These are phyloP conservation scores for Acer negundo DNA, from an alignment of 345 rosid species.

Conservation along the genomic window DNA sequence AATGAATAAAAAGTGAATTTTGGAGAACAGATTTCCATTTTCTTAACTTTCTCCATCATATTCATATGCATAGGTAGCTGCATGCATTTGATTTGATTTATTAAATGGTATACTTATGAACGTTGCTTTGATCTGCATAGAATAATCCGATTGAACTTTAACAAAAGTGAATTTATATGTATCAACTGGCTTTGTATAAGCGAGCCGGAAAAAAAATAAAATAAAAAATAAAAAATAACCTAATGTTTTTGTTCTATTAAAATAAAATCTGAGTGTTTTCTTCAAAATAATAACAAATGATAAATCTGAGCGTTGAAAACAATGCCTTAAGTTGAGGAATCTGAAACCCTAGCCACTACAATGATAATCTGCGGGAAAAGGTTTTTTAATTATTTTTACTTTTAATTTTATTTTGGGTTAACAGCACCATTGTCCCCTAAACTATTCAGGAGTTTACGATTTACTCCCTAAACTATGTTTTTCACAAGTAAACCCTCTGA, in stretches of 20 bases:
- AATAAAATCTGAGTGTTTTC: neutral
- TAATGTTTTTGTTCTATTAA: neutral
- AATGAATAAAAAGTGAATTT: neutral
- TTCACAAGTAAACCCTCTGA: too few species aligned
- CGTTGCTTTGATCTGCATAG: constrained; percentile 8
- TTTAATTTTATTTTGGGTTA: too few species aligned
- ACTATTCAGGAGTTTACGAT: too few species aligned
- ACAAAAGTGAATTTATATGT: neutral
- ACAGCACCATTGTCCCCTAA: too few species aligned
- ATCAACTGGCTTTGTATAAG: neutral
- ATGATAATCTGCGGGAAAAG: constrained; percentile 9
- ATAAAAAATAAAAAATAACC: neutral
- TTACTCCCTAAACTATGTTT: too few species aligned
- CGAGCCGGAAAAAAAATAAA: too few species aligned
- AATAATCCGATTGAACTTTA: constrained; percentile 14
- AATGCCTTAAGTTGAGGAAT: neutral
- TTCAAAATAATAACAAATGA: too few species aligned
- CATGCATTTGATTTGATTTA: neutral
- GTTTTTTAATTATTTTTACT: neutral
- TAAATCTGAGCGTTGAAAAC: constrained; percentile 3
- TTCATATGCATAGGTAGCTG: too few species aligned
- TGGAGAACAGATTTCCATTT: neutral
- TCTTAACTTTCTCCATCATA: neutral
- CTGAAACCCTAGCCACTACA: neutral
- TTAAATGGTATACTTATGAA: neutral